These are phyloP conservation scores for Helminthosporium solani DNA, from an alignment of 2,329 filamentous ascomycete genomes.

Conservation along the genomic window DNA sequence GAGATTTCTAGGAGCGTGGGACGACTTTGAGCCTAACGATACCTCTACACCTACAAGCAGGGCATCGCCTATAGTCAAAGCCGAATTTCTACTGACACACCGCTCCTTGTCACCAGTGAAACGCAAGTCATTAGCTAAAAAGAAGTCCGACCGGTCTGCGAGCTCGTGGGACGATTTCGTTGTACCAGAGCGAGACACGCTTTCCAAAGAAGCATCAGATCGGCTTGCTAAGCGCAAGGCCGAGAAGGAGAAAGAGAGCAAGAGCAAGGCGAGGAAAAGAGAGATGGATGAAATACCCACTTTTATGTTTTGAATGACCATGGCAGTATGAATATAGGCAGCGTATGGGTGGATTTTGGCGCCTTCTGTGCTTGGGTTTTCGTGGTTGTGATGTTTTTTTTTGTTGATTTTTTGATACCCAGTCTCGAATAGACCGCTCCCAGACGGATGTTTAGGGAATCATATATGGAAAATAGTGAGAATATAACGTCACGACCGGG, in stretches of 20 bases:
- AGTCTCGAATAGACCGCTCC: neutral
- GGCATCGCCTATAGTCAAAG: neutral
- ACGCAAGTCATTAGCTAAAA: neutral
- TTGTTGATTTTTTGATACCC: neutral
- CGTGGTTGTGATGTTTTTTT: neutral
- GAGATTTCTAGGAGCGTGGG: slow-evolving; percentile 30
- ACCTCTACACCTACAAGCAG: neutral
- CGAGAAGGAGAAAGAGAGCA: slow-evolving; percentile 26
- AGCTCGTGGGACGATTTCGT: no score
- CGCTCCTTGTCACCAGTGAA: neutral
- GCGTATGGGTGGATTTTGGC: neutral
- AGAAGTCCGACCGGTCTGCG: neutral
- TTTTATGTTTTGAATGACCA: slow-evolving; percentile 41
- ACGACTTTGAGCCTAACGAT: slow-evolving; percentile 17
- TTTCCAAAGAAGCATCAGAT: slow-evolving; percentile 24
- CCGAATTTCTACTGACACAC: neutral
- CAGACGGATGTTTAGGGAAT: neutral
- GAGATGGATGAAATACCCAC: slow-evolving; percentile 46
- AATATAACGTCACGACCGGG: no score
- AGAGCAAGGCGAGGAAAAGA: slow-evolving; percentile 25
- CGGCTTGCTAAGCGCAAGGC: slow-evolving; percentile 35
- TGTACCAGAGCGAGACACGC: neutral
- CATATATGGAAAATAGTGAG: neutral
- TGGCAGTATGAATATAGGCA: neutral
- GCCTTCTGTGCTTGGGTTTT: no score